Conservation (phyloP, 768 basidiomycete genomes). For the Crepidotus variabilis region DNA sequence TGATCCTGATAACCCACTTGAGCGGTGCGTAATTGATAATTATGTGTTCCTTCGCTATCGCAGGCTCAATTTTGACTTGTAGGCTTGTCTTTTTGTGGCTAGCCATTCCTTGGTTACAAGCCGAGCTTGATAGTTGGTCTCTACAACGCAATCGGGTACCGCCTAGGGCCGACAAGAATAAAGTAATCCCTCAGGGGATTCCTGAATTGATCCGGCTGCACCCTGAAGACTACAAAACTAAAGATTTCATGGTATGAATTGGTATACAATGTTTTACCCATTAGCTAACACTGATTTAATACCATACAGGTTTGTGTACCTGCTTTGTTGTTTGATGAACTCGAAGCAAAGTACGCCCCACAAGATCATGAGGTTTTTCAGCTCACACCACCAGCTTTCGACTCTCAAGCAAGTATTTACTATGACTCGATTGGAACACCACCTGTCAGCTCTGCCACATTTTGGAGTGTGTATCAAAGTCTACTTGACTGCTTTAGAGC, state of each 20-base stretch:
- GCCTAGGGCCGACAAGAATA: conserved; percentile 22
- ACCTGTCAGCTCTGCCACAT: conserved; percentile 12
- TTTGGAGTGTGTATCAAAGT: conserved; percentile 17
- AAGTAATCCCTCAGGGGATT: conserved; percentile 32
- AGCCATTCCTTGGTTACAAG: conserved; percentile 28
- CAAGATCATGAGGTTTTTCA: conserved; percentile 29
- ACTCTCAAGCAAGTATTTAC: conserved; percentile 9
- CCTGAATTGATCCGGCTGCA: conserved; percentile 25
- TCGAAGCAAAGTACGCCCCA: conserved; percentile 25
- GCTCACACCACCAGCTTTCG: conserved; percentile 27
- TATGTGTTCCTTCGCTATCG: too few relatives aligned
- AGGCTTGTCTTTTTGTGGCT: conserved; percentile 32
- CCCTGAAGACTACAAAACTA: conserved; percentile 21
- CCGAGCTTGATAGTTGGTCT: conserved; percentile 28
- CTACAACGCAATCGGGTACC: conserved; percentile 16
- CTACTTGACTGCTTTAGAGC: neutral
- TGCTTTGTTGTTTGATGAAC: conserved; percentile 10
- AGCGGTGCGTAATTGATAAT: neutral
- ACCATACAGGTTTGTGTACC: conserved; percentile 18
- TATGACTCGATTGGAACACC: conserved; percentile 22
- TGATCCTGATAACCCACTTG: conserved; percentile 19
- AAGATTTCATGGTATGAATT: conserved; percentile 37
- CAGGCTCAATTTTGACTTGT: neutral
- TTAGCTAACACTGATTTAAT: neutral
- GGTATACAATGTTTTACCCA: neutral